Evolutionary conservation across 805 yeast genomes (phyloP), one percentile per base, ranked within the genome.

Genomic region (Metschnikowia santaceciliae): DNA sequence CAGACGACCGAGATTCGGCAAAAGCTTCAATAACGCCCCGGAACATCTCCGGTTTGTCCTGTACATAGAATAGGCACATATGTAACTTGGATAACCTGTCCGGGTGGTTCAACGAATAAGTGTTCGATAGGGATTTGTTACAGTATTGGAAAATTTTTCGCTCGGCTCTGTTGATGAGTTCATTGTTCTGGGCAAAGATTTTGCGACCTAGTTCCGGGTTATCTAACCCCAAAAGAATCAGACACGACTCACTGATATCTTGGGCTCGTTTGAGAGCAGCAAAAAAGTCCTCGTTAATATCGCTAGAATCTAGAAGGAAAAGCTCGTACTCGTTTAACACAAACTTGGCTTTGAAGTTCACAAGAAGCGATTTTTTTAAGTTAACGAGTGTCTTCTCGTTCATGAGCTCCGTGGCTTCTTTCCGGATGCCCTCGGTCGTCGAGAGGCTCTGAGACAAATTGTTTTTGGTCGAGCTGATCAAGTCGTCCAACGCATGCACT

Each of bases 261-360:
- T 86, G 82, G 6, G 88, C 85, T 59, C 83, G 84, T 13, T 71
- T 67, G 33, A 91, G 70, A 1, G 81, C 77, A 3, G 61, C 63
- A 58, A 89, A 88, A 62, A 86, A 90, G 47, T 78, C 82, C 1
- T 74, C 70, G 54, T 72, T 70, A 32, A 78, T 70, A 11, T 72
- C 79, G 14, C 73, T 75, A 32, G 76, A 74, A 20, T 66, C 62
- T 37, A 91, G 69, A 6, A 78, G 66, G 58, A 80, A 86, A 42
- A 82, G 84, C 57, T 92, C 97, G 50, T 81, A 79, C 53, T 84
- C 91, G 41, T 78, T 78, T 41, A 92, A 65, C 0, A 91, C 80
- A 61, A 87, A 89, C 50, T 79, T 79, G 3, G 76, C 73, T 54
- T 83, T 81, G 57, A 86, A 80, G 30, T 77, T 74, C 0, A 66